Evolutionary conservation across 805 yeast genomes (phyloP), one percentile per base, ranked within the genome.

Genomic region (Jamesozyma hellenica): DNA sequence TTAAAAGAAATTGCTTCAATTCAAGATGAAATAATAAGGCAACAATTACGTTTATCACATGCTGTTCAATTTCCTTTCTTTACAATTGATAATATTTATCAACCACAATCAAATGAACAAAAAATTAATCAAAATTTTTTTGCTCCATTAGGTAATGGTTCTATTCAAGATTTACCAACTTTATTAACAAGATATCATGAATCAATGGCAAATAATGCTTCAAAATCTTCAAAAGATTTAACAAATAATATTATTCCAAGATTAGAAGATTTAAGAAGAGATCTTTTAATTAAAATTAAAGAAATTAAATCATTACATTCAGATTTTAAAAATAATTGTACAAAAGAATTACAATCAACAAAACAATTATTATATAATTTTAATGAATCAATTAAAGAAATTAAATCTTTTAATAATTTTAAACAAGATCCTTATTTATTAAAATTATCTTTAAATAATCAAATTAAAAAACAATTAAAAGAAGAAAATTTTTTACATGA

Each of bases 401-500:
- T 84, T n/a, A 74, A 67, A 44, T 62, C 58, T 37, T 61, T 64
- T 11, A 61, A 65, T 30, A 19, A 40, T 2, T 68, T 72, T 28
- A 65, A 66, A 33, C 74, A 75, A 49, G 98, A 90, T 58, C 97
- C 98, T 2, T 87, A 77, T 52, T 60, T 92, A 43, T 70, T 84
- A 35, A 84, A 83, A 58, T 64, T 77, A 32, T 63, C 69, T 31
- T 66, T 90, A 47, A 95, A 90, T 50, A 71, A 76, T 55, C 90
- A 82, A 59, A 74, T 92, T 52, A 79, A 73, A 51, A 74, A 72
- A 48, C 95, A 86, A 58, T 61, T 90, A 34, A 70, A 71, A 15
- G 96, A 86, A 61, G 96, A 90, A 59, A 82, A 81, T 60, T 82
- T 79, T 53, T 67, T 90, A 35, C 85, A 86, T 55, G 95, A 88